phyloP scores from a whole-genome alignment of 176 grass and related monocot genomes.

The Ensete glaucum region DNA sequence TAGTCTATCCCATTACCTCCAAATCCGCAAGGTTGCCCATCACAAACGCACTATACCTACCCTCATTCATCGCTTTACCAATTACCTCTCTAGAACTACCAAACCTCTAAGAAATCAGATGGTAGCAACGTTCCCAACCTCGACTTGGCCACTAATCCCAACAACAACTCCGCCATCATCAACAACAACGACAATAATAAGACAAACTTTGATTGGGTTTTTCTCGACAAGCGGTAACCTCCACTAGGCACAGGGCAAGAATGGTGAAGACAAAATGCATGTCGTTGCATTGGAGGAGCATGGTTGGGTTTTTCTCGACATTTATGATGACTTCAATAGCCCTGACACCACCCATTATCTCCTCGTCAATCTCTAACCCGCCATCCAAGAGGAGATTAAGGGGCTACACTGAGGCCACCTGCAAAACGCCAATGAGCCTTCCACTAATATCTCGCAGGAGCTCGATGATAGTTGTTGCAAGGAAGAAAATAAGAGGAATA shows the following conservation, averaged over 20 bases:
- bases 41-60: constrained; percentile 18
- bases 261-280: constrained; percentile 75
- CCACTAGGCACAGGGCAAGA: constrained; percentile 76
- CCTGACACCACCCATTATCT: constrained; percentile 71
- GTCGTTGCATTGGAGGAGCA: constrained; percentile 65
- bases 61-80: constrained; percentile 16
- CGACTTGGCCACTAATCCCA: constrained; percentile 8
- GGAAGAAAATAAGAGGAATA: background rate
- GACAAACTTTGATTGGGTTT: background rate
- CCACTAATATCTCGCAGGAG: background rate
- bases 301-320: constrained; percentile 70
- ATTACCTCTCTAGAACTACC: constrained; percentile 5
- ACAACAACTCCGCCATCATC: background rate
- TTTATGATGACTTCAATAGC: constrained; percentile 76
- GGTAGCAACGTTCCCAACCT: background rate
- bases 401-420: constrained; percentile 52
- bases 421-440: background rate
- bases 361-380: constrained; percentile 48
- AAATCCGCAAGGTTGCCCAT: too few species aligned
- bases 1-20: too few species aligned
- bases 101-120: background rate
- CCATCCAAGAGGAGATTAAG: constrained; percentile 41
- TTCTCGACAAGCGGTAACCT: constrained; percentile 24
- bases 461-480: constrained; percentile 1
- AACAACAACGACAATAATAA: constrained; percentile 19